A percentile compares a stretch with the other conserved stretches of the same genome.
Evolutionary conservation across 1,139 yeast genomes (phyloP).

Genomic region (Scheffersomyces titani): DNA sequence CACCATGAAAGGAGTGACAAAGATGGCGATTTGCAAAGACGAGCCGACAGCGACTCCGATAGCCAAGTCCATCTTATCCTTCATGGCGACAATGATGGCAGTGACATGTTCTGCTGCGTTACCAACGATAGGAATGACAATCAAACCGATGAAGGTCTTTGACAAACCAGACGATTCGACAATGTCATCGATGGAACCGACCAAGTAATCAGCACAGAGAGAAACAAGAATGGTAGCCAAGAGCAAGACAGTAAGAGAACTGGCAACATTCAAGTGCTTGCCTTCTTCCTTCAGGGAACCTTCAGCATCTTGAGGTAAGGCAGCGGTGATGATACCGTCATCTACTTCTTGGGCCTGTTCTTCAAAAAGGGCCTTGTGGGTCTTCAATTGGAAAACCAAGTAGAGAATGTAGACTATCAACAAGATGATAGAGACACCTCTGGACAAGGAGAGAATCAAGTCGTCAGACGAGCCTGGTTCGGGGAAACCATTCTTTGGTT

Average conservation of each 20-base stretch:
- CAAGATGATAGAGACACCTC: slow-evolving; percentile 83
- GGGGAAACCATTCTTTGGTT: slow-evolving; percentile 35
- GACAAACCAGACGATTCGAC: slow-evolving; percentile 84
- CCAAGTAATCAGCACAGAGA: slow-evolving; percentile 89
- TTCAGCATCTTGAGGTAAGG: slow-evolving; percentile 32
- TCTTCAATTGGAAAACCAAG: slow-evolving; percentile 81
- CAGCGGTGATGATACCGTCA: slow-evolving; percentile 35
- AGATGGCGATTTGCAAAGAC: slow-evolving; percentile 90
- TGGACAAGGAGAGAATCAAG: slow-evolving; percentile 71
- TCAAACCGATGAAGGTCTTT: slow-evolving; percentile 92
- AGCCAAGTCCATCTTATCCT: slow-evolving; percentile 96
- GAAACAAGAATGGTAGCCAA: slow-evolving; percentile 80
- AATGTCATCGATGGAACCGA: slow-evolving; percentile 86
- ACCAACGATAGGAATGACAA: slow-evolving; percentile 94
- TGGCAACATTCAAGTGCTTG: slow-evolving; percentile 37
- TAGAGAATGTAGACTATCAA: slow-evolving; percentile 77
- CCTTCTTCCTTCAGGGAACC: slow-evolving; percentile 26
- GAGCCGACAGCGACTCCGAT: slow-evolving; percentile 98
- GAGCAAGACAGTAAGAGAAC: slow-evolving; percentile 53
- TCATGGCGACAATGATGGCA: slow-evolving; percentile 90
- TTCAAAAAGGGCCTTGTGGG: slow-evolving; percentile 66
- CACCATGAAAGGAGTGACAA: slow-evolving; percentile 94
- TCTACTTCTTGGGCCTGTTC: slow-evolving; percentile 40
- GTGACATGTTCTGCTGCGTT: slow-evolving; percentile 99
- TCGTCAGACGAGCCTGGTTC: slow-evolving; percentile 42